phyloP scores from a whole-genome alignment of 2,329 filamentous ascomycete species.

The Epichloe brachyelytri region DNA sequence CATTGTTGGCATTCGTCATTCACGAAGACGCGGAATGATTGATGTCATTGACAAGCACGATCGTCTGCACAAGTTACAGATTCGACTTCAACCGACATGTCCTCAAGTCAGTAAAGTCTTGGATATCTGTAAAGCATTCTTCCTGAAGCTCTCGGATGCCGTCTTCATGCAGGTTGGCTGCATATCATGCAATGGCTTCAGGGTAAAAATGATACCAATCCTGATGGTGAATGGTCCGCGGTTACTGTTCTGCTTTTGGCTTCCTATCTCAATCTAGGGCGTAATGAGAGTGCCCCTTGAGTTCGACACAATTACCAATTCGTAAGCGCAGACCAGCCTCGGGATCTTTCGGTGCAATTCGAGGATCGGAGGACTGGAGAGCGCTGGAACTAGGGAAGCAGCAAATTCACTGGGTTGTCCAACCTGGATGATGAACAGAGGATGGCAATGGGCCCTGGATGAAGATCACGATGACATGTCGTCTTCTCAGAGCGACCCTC shows the following conservation, averaged over 20 bases:
- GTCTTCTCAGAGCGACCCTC: slow-evolving; percentile 15
- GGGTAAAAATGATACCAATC: slow-evolving; percentile 29
- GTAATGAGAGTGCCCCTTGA: slow-evolving; percentile 16
- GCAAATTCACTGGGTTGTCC: slow-evolving; percentile 37
- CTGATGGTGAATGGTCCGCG: slow-evolving; percentile 56
- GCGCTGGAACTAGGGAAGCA: slow-evolving; percentile 33
- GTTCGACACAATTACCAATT: slow-evolving; percentile 15
- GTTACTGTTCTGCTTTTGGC: slow-evolving; percentile 50
- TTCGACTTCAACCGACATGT: slow-evolving; percentile 53
- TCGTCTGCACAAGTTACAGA: slow-evolving; percentile 50
- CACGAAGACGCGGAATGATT: slow-evolving; percentile 46
- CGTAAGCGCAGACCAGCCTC: slow-evolving; percentile 21
- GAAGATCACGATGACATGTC: slow-evolving; percentile 27
- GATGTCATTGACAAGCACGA: slow-evolving; percentile 53
- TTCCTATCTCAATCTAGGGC: slow-evolving; percentile 47
- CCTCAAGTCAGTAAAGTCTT: slow-evolving; percentile 49
- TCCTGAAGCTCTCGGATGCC: slow-evolving; percentile 44
- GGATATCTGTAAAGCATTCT: slow-evolving; percentile 51
- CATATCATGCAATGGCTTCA: slow-evolving; percentile 58
- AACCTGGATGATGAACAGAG: slow-evolving; percentile 45
- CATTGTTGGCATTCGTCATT: slow-evolving; percentile 42
- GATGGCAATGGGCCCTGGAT: slow-evolving; percentile 62
- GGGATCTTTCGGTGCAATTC: slow-evolving; percentile 22
- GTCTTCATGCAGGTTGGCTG: slow-evolving; percentile 58
- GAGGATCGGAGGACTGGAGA: slow-evolving; percentile 32